A percentile compares a stretch with the other conserved stretches of the same genome.
Conservation (phyloP, 1,284 basidiomycete species). For the Termitomyces sp. region DNA sequence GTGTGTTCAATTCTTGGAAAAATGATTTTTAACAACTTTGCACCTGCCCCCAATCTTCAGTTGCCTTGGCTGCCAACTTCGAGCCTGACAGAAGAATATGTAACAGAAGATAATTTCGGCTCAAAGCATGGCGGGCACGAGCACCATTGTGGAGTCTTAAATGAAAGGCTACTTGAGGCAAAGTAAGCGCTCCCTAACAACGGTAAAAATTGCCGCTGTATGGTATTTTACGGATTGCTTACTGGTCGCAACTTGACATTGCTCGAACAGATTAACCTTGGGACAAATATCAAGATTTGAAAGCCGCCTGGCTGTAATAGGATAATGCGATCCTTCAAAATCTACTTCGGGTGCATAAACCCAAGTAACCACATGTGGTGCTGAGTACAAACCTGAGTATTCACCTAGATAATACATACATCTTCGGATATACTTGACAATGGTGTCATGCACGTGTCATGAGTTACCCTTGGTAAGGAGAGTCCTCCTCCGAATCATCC, state of each 20-base stretch:
- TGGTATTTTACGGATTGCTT: background rate
- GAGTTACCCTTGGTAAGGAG: background rate
- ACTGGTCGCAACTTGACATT: background rate
- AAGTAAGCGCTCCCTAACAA: background rate
- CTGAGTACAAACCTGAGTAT: background rate
- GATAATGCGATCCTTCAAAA: background rate
- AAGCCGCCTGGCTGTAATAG: too few relatives aligned
- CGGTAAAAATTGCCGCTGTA: background rate
- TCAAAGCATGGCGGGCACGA: background rate
- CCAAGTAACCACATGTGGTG: background rate
- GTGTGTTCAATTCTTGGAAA: background rate
- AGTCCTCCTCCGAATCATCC: slow-evolving; percentile 14
- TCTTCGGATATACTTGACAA: background rate
- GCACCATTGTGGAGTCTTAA: background rate
- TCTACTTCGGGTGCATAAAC: background rate
- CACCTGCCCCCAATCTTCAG: background rate
- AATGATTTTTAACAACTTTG: background rate
- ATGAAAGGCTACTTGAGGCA: background rate
- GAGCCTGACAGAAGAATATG: background rate
- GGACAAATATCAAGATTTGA: too few relatives aligned
- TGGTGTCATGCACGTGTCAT: too few relatives aligned
- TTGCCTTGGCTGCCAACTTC: background rate
- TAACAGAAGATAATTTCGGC: background rate
- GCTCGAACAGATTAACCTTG: too few relatives aligned
- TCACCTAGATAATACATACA: background rate